Base-by-base conservation (phyloP, 768 basidiomycete genomes). In the Rhodosporidiobolus sp. region DNA sequence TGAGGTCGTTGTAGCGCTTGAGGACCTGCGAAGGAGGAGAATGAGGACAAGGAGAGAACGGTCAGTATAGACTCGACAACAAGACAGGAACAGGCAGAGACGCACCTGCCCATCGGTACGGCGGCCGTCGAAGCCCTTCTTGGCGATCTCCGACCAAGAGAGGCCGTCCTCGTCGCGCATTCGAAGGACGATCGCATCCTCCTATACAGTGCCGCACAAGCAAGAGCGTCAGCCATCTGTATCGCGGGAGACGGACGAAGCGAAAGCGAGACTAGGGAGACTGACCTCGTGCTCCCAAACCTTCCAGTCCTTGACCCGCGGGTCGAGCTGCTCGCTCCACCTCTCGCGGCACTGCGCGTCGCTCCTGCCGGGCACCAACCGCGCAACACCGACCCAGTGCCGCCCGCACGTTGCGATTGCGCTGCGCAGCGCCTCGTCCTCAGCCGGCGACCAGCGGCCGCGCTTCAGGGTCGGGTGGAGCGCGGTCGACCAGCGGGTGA, bases 281-380 rank as follows among this genome's bases (percentile, higher is more conserved):
- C 72, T 26, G 43, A 76, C 75, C 66, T 72, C 76, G 3, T 53
- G 48, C 10, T 52, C 53, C 76, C 76, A 77, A 11, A n/a, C 46
- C n/a, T 64, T 56, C 35, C 59, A 55, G 7, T 30, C 56, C 32
- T 24, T 4, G 16, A 72, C 12, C 34, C 26, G 50, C 10, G 76
- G 76, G 34, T 74, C 65, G 6, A 74, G 10, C 0, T 46, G 24
- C 58, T 77, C 74, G 34, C 32, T 48, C 76, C 76, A 77, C 45
- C 76, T 48, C 63, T 77, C 76, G 17, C 76, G 24, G 38, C 76
- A 77, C 65, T 77, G 76, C 22, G 60, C 59, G 28, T 77, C 76
- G 1, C 73, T 74, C 50, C 73, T 26, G 1, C 73, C 76, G 14
- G 3, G 26, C 0, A 74, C 70, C 10, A 73, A 8, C 57, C 5